Base-by-base conservation (phyloP, 2,329 filamentous ascomycete species). In the Chlorencoelia australis region DNA sequence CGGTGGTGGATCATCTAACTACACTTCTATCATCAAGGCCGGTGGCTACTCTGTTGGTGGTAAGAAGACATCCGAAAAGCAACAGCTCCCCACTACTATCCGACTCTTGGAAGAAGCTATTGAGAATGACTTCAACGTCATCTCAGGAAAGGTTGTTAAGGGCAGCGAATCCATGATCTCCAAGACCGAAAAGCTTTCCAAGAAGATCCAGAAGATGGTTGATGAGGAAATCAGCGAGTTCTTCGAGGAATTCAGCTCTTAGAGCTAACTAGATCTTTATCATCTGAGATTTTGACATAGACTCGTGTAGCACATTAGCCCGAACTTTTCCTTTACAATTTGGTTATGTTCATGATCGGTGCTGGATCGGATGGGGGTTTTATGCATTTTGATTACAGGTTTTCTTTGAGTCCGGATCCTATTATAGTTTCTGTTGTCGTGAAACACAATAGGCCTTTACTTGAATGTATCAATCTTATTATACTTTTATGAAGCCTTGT, bases 1-100 rank as follows among this genome's bases (percentile, higher is more conserved):
- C 75, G 91, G 93, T 60, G 93, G 87, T 67, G 91, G 91, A 57
- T 82, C 76, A 59, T 79, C 73, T 68, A 94, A 98, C 81, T 95
- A 84, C 76, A 73, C 75, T 43, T 69, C 82, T 53, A 94, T 95
- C 55, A 64, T 94, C 46, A 66, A 76, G 52, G 69, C 76, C 52
- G 83, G 85, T 55, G 68, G 75, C 55, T 89, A 88, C 69, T 71
- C 73, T 51, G 69, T 61, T 46, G 13, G 22, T 13, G 22, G 10
- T 3, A 65, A 71, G 55, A 57, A 62, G 50, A 52, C 62, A 34
- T 51, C 62, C 37, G n/a, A n/a, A n/a, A n/a, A n/a, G n/a, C 62
- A 67, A 48, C 59, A 69, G 50, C 60, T 71, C 48, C 64, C 68
- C 55, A 60, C 61, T 35, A 63, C 70, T 53, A 60, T 83, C 45